These are phyloP conservation scores for Thalassiosira profunda DNA, from an alignment of 108 stramenopile species.

Conservation along the genomic window DNA sequence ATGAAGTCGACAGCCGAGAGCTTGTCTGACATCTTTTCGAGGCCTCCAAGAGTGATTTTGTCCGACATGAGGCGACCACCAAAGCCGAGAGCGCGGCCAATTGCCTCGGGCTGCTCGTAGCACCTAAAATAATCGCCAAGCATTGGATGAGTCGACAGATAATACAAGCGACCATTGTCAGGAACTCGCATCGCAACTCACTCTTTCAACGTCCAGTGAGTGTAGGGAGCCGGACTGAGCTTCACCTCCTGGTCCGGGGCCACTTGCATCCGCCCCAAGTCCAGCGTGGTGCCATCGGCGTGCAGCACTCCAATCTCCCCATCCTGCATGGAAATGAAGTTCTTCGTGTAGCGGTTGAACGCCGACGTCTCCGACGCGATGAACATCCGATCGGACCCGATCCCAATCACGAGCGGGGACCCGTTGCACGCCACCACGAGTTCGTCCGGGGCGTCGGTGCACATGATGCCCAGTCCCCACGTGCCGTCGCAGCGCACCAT, in stretches of 20 bases:
- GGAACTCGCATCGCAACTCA: conserved; percentile 7
- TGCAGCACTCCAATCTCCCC: conserved; percentile 98
- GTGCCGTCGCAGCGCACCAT: conserved; percentile 91
- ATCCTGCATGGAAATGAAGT: conserved; percentile 98
- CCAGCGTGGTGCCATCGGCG: conserved; percentile 91
- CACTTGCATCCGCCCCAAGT: conserved; percentile 83
- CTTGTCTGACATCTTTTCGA: conserved; percentile 72
- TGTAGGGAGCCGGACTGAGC: conserved; percentile 85
- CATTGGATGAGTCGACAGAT: too few species aligned
- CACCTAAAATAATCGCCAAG: not conserved
- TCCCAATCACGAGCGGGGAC: conserved; percentile 97
- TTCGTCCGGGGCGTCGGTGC: conserved; percentile 86
- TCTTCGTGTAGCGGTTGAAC: conserved; percentile 98
- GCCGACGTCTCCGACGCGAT: conserved; percentile 98
- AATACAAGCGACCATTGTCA: not conserved
- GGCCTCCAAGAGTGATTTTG: conserved; percentile 80
- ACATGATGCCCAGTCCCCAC: conserved; percentile 95
- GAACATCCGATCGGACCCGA: conserved; percentile 92
- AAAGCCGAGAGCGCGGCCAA: conserved; percentile 89
- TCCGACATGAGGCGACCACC: conserved; percentile 82
- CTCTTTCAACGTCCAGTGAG: conserved; percentile 95
- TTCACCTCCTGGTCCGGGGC: conserved; percentile 93
- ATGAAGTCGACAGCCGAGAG: conserved; percentile 80
- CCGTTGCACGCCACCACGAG: conserved; percentile 98
- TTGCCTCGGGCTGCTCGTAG: conserved; percentile 96